phyloP scores from a whole-genome alignment of 2,329 filamentous ascomycete genomes.

The Ophiostoma piceae region DNA sequence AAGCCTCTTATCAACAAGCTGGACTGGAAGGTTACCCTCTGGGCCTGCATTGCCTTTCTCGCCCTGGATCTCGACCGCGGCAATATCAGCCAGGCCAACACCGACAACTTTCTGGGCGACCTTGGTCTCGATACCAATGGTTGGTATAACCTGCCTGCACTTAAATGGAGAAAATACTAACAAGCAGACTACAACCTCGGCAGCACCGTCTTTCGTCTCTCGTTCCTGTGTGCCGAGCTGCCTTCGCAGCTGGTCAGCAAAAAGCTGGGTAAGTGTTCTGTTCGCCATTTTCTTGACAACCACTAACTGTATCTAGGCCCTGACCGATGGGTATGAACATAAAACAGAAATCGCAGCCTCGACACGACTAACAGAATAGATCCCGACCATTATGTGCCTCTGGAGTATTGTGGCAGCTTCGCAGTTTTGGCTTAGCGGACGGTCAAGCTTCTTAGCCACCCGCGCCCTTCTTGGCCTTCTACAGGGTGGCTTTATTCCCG shows the following conservation, averaged over 20 bases:
- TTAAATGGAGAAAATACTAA: background rate
- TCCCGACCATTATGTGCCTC: conserved; percentile 34
- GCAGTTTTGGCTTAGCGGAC: conserved; percentile 25
- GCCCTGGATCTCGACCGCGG: conserved; percentile 37
- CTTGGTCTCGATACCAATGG: conserved; percentile 35
- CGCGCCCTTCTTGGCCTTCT: background rate
- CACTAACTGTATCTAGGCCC: background rate
- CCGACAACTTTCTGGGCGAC: conserved; percentile 34
- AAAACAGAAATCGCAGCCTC: background rate
- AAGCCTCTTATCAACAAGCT: conserved; percentile 46
- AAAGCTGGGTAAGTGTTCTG: conserved; percentile 34
- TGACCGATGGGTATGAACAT: background rate
- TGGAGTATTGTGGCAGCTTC: conserved; percentile 35
- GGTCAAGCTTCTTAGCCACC: conserved; percentile 29
- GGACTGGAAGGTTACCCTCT: conserved; percentile 34
- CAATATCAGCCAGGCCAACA: conserved; percentile 36
- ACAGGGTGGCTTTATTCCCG: background rate
- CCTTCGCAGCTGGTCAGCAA: conserved; percentile 60
- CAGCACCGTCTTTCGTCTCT: conserved; percentile 49
- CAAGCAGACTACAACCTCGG: conserved; percentile 45
- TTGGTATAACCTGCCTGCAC: background rate
- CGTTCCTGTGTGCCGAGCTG: conserved; percentile 52
- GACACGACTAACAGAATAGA: conserved; percentile 33
- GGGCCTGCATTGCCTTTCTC: conserved; percentile 36
- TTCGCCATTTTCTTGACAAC: background rate